phyloP scores from a whole-genome alignment of 1,284 basidiomycete genomes.

The Cutaneotrichosporon sp. region DNA sequence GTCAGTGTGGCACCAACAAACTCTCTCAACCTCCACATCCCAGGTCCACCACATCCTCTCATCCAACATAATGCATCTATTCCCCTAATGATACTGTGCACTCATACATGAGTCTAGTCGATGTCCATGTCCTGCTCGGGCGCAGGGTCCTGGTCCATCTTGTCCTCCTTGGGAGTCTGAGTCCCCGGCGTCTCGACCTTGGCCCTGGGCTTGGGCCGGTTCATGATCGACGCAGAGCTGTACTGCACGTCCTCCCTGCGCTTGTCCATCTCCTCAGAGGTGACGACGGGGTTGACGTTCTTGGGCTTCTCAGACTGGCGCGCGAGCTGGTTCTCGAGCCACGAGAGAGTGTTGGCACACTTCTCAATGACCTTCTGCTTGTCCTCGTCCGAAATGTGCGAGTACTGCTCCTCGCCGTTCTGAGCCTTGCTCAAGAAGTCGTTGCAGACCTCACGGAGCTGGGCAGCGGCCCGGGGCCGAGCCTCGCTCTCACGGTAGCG shows the following conservation, averaged over 20 bases:
- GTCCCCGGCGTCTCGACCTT: constrained; percentile 57
- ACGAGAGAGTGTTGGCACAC: constrained; percentile 74
- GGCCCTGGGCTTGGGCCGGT: constrained; percentile 80
- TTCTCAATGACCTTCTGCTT: constrained; percentile 67
- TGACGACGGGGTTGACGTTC: constrained; percentile 80
- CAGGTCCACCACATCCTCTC: background rate
- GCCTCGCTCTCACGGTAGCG: constrained; percentile 79
- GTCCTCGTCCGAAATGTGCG: constrained; percentile 85
- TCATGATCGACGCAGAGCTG: constrained; percentile 77
- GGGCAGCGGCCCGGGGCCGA: constrained; percentile 66
- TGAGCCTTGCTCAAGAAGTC: constrained; percentile 77
- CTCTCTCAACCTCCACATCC: background rate
- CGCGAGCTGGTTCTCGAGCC: constrained; percentile 85
- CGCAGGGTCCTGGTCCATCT: constrained; percentile 60
- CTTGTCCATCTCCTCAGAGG: constrained; percentile 75
- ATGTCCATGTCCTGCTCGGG: constrained; percentile 49
- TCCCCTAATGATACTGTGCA: constrained; percentile 7
- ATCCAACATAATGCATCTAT: constrained; percentile 13
- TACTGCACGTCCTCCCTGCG: constrained; percentile 85
- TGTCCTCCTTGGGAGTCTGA: constrained; percentile 59
- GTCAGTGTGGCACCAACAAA: background rate
- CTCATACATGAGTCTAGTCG: constrained; percentile 33
- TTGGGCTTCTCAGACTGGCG: constrained; percentile 81
- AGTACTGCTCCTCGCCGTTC: constrained; percentile 73
- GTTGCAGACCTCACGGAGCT: constrained; percentile 80